Evolutionary conservation across 768 basidiomycete genomes (phyloP).

Genomic region (Daedalea quercina): DNA sequence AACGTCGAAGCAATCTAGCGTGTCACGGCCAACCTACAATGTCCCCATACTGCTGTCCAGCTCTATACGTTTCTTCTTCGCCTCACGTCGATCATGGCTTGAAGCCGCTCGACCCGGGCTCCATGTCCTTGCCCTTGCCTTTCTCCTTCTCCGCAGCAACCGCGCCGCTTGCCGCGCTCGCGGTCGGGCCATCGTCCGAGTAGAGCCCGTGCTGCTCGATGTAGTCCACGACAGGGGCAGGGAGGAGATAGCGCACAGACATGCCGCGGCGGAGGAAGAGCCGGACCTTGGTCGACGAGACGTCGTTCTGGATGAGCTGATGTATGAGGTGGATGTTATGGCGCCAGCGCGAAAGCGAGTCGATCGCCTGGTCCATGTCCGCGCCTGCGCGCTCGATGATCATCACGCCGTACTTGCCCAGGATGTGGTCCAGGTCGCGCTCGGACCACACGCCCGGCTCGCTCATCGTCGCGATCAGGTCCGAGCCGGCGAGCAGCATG

Average conservation of each 20-base stretch:
- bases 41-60: neutral
- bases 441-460: conserved; percentile 98
- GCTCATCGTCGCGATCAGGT: conserved; percentile 95
- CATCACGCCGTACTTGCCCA: conserved; percentile 90
- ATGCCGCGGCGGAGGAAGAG: conserved; percentile 74
- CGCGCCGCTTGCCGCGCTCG: conserved; percentile 24
- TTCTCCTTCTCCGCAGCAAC: conserved; percentile 26
- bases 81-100: neutral
- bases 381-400: conserved; percentile 95
- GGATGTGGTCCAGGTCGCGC: conserved; percentile 91
- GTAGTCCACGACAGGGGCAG: conserved; percentile 87
- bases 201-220: conserved; percentile 83
- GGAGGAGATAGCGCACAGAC: conserved; percentile 85
- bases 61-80: neutral
- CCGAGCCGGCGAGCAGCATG: conserved; percentile 96
- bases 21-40: neutral
- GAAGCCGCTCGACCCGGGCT: neutral
- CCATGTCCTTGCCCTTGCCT: conserved; percentile 28
- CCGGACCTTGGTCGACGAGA: conserved; percentile 90
- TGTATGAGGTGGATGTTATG: conserved; percentile 87
- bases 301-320: conserved; percentile 95
- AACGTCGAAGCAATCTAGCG: neutral
- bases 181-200: conserved; percentile 45
- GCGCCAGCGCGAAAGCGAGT: conserved; percentile 67
- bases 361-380: conserved; percentile 79